phyloP scores from a whole-genome alignment of 179 eudicot species.

The Nepenthes alata region DNA sequence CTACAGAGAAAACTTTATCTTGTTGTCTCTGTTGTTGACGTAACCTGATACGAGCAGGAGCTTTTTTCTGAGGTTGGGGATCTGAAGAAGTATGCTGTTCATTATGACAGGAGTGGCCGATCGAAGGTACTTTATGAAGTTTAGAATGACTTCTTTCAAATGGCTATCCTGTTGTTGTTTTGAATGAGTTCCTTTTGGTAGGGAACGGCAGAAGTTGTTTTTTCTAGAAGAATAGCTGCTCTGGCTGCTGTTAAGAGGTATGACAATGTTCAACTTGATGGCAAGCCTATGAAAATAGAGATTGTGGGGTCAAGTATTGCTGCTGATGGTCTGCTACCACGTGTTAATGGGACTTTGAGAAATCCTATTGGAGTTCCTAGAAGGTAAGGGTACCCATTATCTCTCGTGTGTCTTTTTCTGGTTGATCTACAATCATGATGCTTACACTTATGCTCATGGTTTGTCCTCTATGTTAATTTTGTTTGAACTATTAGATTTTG shows the following conservation, averaged over 20 bases:
- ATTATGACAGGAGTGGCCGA: constrained; percentile 73
- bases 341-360: constrained; percentile 17
- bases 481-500: not conserved
- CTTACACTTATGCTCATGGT: not conserved
- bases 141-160: not conserved
- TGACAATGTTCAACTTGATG: constrained; percentile 43
- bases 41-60: constrained; percentile 26
- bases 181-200: constrained; percentile 8
- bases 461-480: not conserved
- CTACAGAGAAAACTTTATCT: no score
- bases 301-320: constrained; percentile 31
- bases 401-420: not conserved
- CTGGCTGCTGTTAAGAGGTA: constrained; percentile 42
- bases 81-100: constrained; percentile 42
- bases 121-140: constrained; percentile 46
- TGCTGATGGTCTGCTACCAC: constrained; percentile 6
- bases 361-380: constrained; percentile 34
- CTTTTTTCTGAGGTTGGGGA: constrained; percentile 79
- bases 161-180: not conserved
- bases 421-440: not conserved
- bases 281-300: constrained; percentile 48
- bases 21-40: not conserved
- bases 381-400: constrained; percentile 19
- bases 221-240: constrained; percentile 33
- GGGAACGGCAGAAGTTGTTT: constrained; percentile 48